Base-by-base conservation (phyloP, 331 rosid genomes). In the Malus hybrid region DNA sequence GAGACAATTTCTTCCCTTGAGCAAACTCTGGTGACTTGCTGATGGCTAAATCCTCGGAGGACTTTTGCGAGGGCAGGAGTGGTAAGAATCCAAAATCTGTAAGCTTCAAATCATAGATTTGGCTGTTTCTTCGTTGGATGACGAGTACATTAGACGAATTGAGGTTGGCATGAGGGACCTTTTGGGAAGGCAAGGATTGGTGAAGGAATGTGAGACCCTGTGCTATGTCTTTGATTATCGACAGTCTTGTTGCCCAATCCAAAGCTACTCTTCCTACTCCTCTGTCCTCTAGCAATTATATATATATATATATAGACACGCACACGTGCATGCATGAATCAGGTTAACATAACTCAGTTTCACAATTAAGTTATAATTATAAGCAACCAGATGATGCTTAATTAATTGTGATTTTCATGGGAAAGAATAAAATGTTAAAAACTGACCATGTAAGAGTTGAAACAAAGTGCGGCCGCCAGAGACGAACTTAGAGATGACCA, bases 401-500 rank as follows among this genome's bases (percentile, higher is more conserved):
- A 39, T 39, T 39, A 39, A 39, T 26, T 22, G 29, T n/a, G 63
- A 22, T 58, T 58, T 58, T 22, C 13, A 22, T 3, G 29, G 63
- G 15, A 58, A n/a, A n/a, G 63, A 58, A 22, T n/a, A 61, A 22
- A 22, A 11, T 1, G 16, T 10, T 63, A 4, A 5, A 15, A 6
- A 71, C 96, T 90, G 46, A 90, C 96, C 93, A 75, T 88, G 96
- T 69, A 90, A 77, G 28, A 88, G 87, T 32, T 83, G 91, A 85
- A 85, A 90, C 81, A 90, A 79, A 71, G 87, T 65, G 32, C 46
- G 12, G 46, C 79, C 77, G 22, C 81, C 69, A 34, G 86, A 53
- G 75, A 75, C 72, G 26, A 83, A 81, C 82, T 90, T 89, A 73
- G 77, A 86, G 39, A 90, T 83, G 75, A 86, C 71, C 18, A 88